A percentile compares a stretch with the other conserved stretches of the same genome.
These are phyloP conservation scores for Lactuca saligna DNA, from an alignment of 129 eudicot species.

Conservation along the genomic window DNA sequence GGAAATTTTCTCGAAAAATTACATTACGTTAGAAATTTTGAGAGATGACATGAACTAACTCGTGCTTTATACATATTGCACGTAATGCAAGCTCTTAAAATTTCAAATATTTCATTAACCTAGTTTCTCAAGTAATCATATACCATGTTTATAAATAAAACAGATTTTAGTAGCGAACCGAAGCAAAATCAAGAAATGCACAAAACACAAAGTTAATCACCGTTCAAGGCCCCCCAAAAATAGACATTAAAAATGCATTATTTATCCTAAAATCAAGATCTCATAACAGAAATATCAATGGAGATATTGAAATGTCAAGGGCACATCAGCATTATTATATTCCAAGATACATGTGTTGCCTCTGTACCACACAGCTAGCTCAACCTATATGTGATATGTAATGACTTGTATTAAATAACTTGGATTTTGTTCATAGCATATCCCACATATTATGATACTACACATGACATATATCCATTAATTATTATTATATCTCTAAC, in stretches of 20 bases:
- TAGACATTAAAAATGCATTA: constrained; percentile 24
- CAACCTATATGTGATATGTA: constrained; percentile 31
- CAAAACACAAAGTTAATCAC: constrained; percentile 41
- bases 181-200: constrained; percentile 30
- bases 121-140: neutral
- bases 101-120: neutral
- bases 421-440: constrained; percentile 42
- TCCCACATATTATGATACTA: constrained; percentile 45
- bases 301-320: constrained; percentile 20
- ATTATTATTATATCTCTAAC: constrained; percentile 6
- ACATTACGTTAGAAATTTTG: too few relatives aligned
- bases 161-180: neutral
- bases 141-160: neutral
- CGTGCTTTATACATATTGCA: too few relatives aligned
- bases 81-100: too few relatives aligned
- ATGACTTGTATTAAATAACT: constrained; percentile 33
- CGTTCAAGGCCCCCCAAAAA: constrained; percentile 36
- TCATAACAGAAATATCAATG: constrained; percentile 29
- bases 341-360: constrained; percentile 38
- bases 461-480: constrained; percentile 32
- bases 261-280: constrained; percentile 42
- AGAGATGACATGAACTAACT: too few relatives aligned
- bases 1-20: too few relatives aligned
- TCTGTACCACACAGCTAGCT: constrained; percentile 40
- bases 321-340: constrained; percentile 21